These are phyloP conservation scores for Torulaspora indica DNA, from an alignment of 805 yeast genomes.

Conservation along the genomic window DNA sequence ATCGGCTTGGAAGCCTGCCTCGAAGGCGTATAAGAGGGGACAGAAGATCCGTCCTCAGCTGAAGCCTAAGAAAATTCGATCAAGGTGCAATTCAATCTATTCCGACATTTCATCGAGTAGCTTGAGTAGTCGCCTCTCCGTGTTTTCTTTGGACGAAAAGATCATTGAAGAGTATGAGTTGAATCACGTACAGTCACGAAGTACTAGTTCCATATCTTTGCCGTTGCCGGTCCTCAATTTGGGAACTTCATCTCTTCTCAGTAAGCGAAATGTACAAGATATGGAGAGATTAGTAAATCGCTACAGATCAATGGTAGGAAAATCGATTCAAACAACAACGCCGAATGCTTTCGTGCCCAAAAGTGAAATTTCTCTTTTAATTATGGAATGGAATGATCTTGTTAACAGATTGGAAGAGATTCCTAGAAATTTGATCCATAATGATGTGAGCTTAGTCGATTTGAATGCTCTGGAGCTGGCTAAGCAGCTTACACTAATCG, in stretches of 20 bases:
- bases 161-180: conserved; percentile 57
- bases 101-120: conserved; percentile 37
- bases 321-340: not conserved
- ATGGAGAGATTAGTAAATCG: conserved; percentile 47
- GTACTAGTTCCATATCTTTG: conserved; percentile 41
- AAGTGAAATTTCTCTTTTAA: conserved; percentile 9
- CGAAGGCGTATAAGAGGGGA: conserved; percentile 7
- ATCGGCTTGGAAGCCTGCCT: conserved; percentile 37
- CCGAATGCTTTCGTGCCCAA: conserved; percentile 5
- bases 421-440: conserved; percentile 12
- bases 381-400: conserved; percentile 13
- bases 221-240: conserved; percentile 30
- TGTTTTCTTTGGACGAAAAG: conserved; percentile 40
- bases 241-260: conserved; percentile 38
- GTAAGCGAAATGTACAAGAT: conserved; percentile 34
- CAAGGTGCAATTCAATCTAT: conserved; percentile 29
- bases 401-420: not conserved
- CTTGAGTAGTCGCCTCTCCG: conserved; percentile 25
- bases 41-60: conserved; percentile 40
- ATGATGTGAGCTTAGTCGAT: conserved; percentile 33
- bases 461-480: conserved; percentile 71
- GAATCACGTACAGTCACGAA: conserved; percentile 36
- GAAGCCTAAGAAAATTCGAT: conserved; percentile 46
- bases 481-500: conserved; percentile 69
- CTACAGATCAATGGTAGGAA: conserved; percentile 38